Evolutionary conservation across 1,139 yeast genomes (phyloP), one percentile per base, ranked within the genome.

Genomic region (Saccharomyces pastorianus): DNA sequence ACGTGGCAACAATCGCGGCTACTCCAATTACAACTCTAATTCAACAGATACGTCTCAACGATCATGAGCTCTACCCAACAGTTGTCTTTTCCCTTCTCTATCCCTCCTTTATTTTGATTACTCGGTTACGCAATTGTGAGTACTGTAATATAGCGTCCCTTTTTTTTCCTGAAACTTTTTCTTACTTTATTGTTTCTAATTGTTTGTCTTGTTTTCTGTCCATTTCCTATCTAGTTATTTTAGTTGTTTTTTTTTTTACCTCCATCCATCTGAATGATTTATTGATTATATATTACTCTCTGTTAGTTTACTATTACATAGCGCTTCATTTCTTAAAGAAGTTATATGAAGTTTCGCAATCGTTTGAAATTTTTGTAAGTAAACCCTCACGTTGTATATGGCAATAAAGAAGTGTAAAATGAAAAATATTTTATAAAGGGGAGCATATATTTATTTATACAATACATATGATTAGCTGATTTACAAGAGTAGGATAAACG

Each of bases 1-100:
- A 4, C 48, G 59, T 32, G 58, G 59, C 34, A 58, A 61, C 51
- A 57, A 53, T 23, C 6, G 25, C 55, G 63, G 56, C 61, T 48
- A 26, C n/a, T 38, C 42, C 13, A 38, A 17, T 17, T 38, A 38
- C 42, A 38, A 38, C 42, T 7, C 42, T 38, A 38, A 38, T 9
- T 3, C 42, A 38, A 8, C 42, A 38, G 42, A 38, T 17, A 38
- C 8, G 25, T 8, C 42, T 38, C 23, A 1, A 17, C 9, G 42
- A 38, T 38, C 23, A 17, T 38, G 6, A 3, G 23, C 6, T 4
- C 1, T 5, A 14, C 11, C 6, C 25, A 23, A 4, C 25, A 4
- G 5, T 23, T 23, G 25, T 23, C 4, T 23, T 23, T 4, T 23
- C 4, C 17, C 25, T 9, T 8, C 17, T 17, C 9, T 11, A 28